These are phyloP conservation scores for Galium porrigens DNA, from an alignment of 305 asterid genomes.

Conservation along the genomic window DNA sequence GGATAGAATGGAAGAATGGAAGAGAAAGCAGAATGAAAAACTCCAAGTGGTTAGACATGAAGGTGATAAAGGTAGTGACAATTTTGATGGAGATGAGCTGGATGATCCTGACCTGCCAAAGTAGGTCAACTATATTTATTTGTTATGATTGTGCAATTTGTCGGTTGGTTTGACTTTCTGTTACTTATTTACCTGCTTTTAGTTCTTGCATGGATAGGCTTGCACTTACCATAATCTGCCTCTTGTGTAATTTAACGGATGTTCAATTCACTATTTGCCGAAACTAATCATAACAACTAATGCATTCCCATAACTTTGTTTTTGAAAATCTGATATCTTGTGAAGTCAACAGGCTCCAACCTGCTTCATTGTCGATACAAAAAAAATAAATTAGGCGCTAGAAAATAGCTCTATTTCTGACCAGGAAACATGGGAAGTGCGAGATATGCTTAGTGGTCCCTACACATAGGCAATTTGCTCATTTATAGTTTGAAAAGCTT, in stretches of 20 bases:
- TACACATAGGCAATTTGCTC: neutral
- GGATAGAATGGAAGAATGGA: slow-evolving; percentile 98
- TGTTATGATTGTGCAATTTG: slow-evolving; percentile 22
- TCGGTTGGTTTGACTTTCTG: slow-evolving; percentile 38
- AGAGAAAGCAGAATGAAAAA: slow-evolving; percentile 69
- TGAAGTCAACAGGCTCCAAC: slow-evolving; percentile 8
- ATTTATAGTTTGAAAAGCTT: neutral
- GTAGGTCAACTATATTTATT: slow-evolving; percentile 38
- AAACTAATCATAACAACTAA: slow-evolving; percentile 6
- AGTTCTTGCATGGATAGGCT: neutral
- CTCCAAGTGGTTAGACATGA: slow-evolving; percentile 83
- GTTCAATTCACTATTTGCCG: neutral
- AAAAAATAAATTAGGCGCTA: neutral
- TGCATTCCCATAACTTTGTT: neutral
- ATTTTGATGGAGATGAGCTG: slow-evolving; percentile 44
- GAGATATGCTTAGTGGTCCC: neutral
- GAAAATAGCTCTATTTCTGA: neutral
- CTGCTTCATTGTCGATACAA: neutral
- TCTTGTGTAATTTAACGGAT: neutral
- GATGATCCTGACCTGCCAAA: slow-evolving; percentile 87
- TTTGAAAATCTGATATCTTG: neutral
- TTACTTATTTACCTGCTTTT: neutral
- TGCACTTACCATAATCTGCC: neutral
- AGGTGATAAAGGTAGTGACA: slow-evolving; percentile 47
- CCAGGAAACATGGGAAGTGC: neutral